Base-by-base conservation (phyloP, 768 basidiomycete species). In the Cyathus striatus region DNA sequence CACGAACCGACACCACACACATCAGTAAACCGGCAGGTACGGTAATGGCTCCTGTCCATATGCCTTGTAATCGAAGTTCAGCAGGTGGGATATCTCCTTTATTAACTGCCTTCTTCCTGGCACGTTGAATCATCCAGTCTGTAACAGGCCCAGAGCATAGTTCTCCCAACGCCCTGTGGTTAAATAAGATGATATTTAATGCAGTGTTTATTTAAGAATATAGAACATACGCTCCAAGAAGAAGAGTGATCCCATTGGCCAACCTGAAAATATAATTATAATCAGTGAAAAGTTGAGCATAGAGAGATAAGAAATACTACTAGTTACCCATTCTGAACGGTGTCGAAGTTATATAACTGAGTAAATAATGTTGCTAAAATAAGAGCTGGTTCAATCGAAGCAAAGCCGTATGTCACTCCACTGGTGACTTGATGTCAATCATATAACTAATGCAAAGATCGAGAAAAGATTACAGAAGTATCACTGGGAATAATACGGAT, bases 361-460 rank as follows among this genome's bases (percentile, higher is more conserved):
- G 64, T 65, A 47, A 67, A 68, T 2, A 69, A 44, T 5, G 65
- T 58, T 3, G 68, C 65, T 36, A 69, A 32, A 5, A 60, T 69
- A 42, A 69, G 49, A 7, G 65, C 65, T 23, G 66, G 66, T 42
- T 68, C 66, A 12, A 68, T 68, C 6, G 65, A 66, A 0, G 65
- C 65, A 39, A 63, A 65, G 2, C 66, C 66, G 44, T 67, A 69
- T 2, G 57, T 60, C 6, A 69, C 55, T 2, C 62, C 62, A 50
- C 63, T 65, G 35, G 16, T 23, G 5, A 9, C 5, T n/a, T 32
- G 17, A 42, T 23, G 17, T 18, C 14, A 25, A 21, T 6, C 32
- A 40, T 23, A 9, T 10, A 6, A 22, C 16, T 41, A 41, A 10
- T 20, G 10, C 26, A 21, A 35, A 7, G n/a, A 21, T 24, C 17